Base-by-base conservation (phyloP, 768 basidiomycete species). In the Tricholoma sp. region DNA sequence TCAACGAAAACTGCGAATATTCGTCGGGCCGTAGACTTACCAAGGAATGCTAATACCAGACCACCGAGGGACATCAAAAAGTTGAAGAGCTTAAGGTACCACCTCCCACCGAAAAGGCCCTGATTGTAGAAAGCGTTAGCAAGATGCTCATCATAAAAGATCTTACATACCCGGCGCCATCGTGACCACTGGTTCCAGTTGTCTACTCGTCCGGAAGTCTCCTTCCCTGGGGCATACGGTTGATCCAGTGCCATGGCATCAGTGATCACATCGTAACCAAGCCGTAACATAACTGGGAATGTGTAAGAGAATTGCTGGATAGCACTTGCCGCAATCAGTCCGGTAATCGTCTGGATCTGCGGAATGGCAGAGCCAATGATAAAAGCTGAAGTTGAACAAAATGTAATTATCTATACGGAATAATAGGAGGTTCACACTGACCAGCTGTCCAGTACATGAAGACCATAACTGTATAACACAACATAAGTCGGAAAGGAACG, bases 251-350 rank as follows among this genome's bases (percentile, higher is more conserved):
- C 54, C 71, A 74, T 74, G 9, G 76, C 77, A 57, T 78, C 76
- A 6, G 70, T 72, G 48, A 74, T 72, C n/a, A 77, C 65, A 52
- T 74, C 68, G 58, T 72, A 75, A 1, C 71, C 74, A 6, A 71
- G 55, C 50, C 70, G 65, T 15, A 76, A 65, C 18, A 79, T 64
- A 3, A 79, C 75, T 0, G 80, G 81, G 73, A 82, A 81, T 6
- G 76, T 76, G 59, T 83, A 83, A 6, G 78, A 77, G 62, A 82
- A 82, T 59, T 81, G 78, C 76, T 85, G 83, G 64, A 86, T 82
- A 57, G 81, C 82, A 36, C 82, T 64, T 2, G 84, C 82, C 2
- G 80, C 84, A 47, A 85, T 72, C 13, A 84, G 72, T 5, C 77
- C 74, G 2, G 77, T 77, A 39, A 87, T 74, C 1, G 78, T 76